phyloP scores from a whole-genome alignment of 2,329 filamentous ascomycete species.

The Fonsecaea monophora region DNA sequence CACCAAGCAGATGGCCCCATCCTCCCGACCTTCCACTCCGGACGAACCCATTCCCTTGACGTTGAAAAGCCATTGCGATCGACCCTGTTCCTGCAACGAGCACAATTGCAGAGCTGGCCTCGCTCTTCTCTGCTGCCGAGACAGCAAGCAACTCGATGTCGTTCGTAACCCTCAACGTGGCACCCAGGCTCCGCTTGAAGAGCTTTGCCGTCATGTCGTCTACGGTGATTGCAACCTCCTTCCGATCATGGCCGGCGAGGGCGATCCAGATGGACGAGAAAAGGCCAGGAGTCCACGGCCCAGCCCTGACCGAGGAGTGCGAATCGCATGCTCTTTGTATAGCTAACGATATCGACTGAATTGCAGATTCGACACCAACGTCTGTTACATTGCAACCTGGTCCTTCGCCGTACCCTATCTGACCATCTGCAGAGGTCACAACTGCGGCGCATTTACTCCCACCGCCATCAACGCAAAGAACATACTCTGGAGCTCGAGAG shows the following conservation, averaged over 20 bases:
- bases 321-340: conserved; percentile 41
- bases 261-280: conserved; percentile 50
- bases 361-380: conserved; percentile 42
- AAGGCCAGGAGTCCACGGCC: conserved; percentile 14
- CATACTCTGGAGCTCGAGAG: conserved; percentile 29
- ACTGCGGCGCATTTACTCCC: conserved; percentile 54
- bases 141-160: conserved; percentile 52
- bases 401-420: conserved; percentile 43
- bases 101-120: conserved; percentile 43
- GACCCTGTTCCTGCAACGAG: conserved; percentile 55
- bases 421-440: conserved; percentile 42
- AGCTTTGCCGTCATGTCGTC: conserved; percentile 41
- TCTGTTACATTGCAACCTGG: conserved; percentile 51
- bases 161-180: conserved; percentile 45
- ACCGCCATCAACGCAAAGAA: conserved; percentile 53
- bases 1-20: conserved; percentile 54
- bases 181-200: conserved; percentile 41
- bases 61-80: conserved; percentile 50
- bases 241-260: conserved; percentile 51
- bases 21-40: conserved; percentile 50
- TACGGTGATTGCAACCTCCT: conserved; percentile 42
- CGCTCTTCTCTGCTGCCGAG: conserved; percentile 32
- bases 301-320: conserved; percentile 2
- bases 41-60: conserved; percentile 34
- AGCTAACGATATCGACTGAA: conserved; percentile 41